phyloP scores from a whole-genome alignment of 306 rosid genomes.

The Begonia loranthoides region DNA sequence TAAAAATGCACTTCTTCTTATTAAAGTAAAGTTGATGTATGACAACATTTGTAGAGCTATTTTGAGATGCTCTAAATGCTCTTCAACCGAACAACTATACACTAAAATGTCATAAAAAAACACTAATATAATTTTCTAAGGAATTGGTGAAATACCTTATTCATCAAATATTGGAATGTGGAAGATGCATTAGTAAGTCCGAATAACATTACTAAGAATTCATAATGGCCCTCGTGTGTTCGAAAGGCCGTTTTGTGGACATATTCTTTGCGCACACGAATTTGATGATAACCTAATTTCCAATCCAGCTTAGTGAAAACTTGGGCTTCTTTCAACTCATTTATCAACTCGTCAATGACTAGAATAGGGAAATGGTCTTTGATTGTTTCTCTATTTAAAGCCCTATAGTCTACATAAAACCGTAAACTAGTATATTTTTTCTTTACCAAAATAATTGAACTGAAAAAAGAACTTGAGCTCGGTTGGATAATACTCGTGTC shows the following conservation, averaged over 20 bases:
- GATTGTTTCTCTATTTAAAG: neutral
- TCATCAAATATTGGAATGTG: neutral
- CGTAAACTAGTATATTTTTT: neutral
- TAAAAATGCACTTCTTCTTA: too few species aligned
- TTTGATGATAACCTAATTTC: neutral
- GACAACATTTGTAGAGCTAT: too few species aligned
- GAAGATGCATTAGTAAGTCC: neutral
- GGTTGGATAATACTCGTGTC: neutral
- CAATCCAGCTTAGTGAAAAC: neutral
- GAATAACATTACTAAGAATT: neutral
- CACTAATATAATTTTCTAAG: too few species aligned
- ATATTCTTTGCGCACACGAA: neutral
- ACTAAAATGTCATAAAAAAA: too few species aligned
- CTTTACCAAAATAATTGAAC: neutral
- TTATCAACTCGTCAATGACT: neutral
- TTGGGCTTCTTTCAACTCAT: neutral
- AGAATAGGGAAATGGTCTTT: neutral
- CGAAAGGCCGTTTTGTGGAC: neutral
- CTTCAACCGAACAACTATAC: too few species aligned
- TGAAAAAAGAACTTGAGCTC: neutral
- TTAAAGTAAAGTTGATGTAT: too few species aligned
- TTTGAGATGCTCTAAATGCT: too few species aligned
- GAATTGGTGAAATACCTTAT: too few species aligned
- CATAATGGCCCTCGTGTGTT: neutral
- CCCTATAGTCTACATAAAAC: neutral